Percentiles rank a stretch among this genome's conserved stretches.
Conservation (phyloP, 2,329 filamentous ascomycete species). For the Trichophyton schoenleinii region DNA sequence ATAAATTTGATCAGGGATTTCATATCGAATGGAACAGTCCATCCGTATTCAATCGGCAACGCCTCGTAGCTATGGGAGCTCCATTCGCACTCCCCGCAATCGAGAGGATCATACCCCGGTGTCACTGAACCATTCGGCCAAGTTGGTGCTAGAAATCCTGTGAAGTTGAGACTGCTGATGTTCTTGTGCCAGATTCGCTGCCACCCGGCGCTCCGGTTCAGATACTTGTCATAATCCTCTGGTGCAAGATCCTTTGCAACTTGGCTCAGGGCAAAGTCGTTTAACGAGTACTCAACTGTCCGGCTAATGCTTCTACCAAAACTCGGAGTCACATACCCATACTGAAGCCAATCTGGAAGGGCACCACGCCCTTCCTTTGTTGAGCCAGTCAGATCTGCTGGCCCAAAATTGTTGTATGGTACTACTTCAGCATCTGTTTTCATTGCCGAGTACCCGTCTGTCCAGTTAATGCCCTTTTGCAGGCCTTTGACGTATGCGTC, state of each 20-base stretch:
- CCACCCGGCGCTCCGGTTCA: constrained; percentile 19
- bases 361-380: constrained; percentile 59
- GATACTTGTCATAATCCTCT: constrained; percentile 24
- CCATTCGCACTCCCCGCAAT: constrained; percentile 56
- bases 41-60: constrained; percentile 45
- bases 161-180: constrained; percentile 10
- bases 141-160: constrained; percentile 52
- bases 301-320: constrained; percentile 50
- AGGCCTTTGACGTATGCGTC: constrained; percentile 62
- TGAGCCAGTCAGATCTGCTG: constrained; percentile 42
- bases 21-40: constrained; percentile 56
- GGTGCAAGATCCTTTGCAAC: constrained; percentile 40
- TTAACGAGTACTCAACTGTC: constrained; percentile 54
- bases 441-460: constrained; percentile 51
- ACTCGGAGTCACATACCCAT: constrained; percentile 51
- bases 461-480: constrained; percentile 51
- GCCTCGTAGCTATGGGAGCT: constrained; percentile 48
- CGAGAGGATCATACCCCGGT: constrained; percentile 35
- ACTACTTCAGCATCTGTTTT: constrained; percentile 53
- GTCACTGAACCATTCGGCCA: constrained; percentile 38
- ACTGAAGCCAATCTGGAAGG: constrained; percentile 53
- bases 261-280: constrained; percentile 51
- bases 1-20: constrained; percentile 40
- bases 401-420: constrained; percentile 49
- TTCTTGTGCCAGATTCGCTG: constrained; percentile 13